These are phyloP conservation scores for Diversispora epigaea DNA, from an alignment of 192 early-diverging fungal species.

Conservation along the genomic window DNA sequence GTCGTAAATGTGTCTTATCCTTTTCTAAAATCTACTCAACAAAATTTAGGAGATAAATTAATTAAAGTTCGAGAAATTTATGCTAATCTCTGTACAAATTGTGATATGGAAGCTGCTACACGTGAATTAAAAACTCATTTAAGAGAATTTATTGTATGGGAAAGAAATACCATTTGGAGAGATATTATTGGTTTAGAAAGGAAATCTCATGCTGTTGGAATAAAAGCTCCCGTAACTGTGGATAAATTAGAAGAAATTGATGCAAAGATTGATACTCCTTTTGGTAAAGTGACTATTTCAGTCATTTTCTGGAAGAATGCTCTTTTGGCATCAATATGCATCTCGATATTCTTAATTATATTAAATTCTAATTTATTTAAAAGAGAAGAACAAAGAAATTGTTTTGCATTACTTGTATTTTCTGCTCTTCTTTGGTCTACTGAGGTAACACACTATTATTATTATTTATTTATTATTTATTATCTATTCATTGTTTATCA, in stretches of 20 bases:
- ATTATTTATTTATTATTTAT: not conserved
- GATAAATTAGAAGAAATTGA: slow-evolving; percentile 29
- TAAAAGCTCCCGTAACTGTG: slow-evolving; percentile 38
- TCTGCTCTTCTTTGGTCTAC: slow-evolving; percentile 91
- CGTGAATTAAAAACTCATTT: slow-evolving; percentile 76
- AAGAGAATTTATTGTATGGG: slow-evolving; percentile 90
- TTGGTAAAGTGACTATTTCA: slow-evolving; percentile 48
- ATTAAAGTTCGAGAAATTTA: slow-evolving; percentile 61
- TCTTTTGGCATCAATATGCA: slow-evolving; percentile 49
- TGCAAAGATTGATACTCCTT: slow-evolving; percentile 48
- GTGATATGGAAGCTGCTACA: slow-evolving; percentile 63
- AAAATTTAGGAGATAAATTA: slow-evolving; percentile 63
- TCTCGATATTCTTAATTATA: slow-evolving; percentile 59
- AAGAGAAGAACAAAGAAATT: slow-evolving; percentile 75
- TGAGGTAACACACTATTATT: slow-evolving; percentile 57
- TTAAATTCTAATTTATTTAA: slow-evolving; percentile 63
- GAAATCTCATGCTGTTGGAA: slow-evolving; percentile 70
- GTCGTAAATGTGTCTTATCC: slow-evolving; percentile 67
- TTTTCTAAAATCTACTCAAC: slow-evolving; percentile 65
- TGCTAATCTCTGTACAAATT: slow-evolving; percentile 61
- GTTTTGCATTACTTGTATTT: slow-evolving; percentile 90
- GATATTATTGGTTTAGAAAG: slow-evolving; percentile 94
- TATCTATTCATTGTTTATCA: slow-evolving; percentile 8
- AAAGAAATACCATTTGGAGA: slow-evolving; percentile 96
- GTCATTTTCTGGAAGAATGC: slow-evolving; percentile 45